phyloP scores from a whole-genome alignment of 1,284 basidiomycete species.

The Butyriboletus regius region DNA sequence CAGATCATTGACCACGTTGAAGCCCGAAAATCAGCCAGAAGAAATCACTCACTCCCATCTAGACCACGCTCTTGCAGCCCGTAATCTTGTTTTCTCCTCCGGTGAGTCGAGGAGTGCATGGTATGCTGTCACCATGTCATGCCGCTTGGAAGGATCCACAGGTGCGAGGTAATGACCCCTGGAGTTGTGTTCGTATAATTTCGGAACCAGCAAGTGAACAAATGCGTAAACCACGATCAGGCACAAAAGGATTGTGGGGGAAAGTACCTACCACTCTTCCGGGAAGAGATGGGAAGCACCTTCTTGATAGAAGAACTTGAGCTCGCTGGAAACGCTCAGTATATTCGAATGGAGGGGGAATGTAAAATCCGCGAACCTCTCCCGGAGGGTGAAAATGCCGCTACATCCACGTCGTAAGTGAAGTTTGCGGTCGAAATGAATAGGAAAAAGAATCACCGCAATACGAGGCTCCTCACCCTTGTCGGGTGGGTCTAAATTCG shows the following conservation, averaged over 20 bases:
- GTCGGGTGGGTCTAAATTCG: constrained; percentile 64
- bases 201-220: not conserved
- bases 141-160: constrained; percentile 73
- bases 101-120: constrained; percentile 72
- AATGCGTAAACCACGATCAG: not conserved
- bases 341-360: not conserved
- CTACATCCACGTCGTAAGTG: constrained; percentile 32
- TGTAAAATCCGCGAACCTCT: constrained; percentile 42
- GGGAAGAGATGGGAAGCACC: constrained; percentile 78
- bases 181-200: not conserved
- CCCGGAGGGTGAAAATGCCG: constrained; percentile 83
- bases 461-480: constrained; percentile 68
- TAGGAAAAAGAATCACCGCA: constrained; percentile 50
- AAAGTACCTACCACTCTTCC: constrained; percentile 63
- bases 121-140: constrained; percentile 79
- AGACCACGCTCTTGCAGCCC: constrained; percentile 80
- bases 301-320: constrained; percentile 88
- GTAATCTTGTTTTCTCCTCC: constrained; percentile 60
- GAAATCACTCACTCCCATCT: constrained; percentile 71
- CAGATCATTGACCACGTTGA: constrained; percentile 3
- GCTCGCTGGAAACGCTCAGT: constrained; percentile 49
- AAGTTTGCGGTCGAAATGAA: not conserved
- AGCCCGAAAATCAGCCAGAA: not conserved
- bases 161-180: constrained; percentile 77
- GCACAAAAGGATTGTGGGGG: not conserved